These are phyloP conservation scores for Podospora appendiculata DNA, from an alignment of 495 filamentous ascomycete species.

Conservation along the genomic window DNA sequence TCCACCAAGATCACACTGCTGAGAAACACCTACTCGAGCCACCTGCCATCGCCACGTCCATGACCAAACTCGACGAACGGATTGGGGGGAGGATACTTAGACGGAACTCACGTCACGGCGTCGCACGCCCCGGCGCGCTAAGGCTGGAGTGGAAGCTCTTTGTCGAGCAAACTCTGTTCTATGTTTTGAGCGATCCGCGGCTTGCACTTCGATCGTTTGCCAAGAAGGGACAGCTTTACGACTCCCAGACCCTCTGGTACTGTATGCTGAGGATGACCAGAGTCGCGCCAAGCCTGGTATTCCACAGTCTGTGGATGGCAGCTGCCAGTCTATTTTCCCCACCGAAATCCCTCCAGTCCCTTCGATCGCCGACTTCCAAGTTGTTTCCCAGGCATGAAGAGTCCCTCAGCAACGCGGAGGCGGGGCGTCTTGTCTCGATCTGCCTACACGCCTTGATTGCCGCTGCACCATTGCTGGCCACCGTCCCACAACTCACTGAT, in stretches of 20 bases:
- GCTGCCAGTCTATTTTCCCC: conserved; percentile 60
- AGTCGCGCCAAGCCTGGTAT: conserved; percentile 47
- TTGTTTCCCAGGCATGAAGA: conserved; percentile 28
- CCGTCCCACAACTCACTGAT: conserved; percentile 34
- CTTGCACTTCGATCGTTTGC: conserved; percentile 61
- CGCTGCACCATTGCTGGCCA: conserved; percentile 39
- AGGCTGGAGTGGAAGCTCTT: conserved; percentile 49
- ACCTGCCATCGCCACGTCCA: conserved; percentile 18
- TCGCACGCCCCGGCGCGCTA: conserved; percentile 11
- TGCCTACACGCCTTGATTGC: conserved; percentile 47
- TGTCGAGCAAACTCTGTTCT: conserved; percentile 66
- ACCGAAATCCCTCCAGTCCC: conserved; percentile 45
- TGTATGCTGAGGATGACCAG: conserved; percentile 46
- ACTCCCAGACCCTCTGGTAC: conserved; percentile 45
- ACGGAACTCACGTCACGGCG: not conserved
- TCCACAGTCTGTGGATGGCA: conserved; percentile 71
- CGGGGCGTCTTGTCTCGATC: conserved; percentile 43
- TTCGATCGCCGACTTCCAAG: conserved; percentile 32
- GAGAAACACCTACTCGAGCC: conserved; percentile 42
- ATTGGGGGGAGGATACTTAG: no score
- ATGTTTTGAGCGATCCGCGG: conserved; percentile 58
- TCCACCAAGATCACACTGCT: conserved; percentile 41
- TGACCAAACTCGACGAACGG: conserved; percentile 5
- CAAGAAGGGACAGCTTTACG: conserved; percentile 33
- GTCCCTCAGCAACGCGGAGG: conserved; percentile 33